Conservation (phyloP, 106 monocot species). For the Dioscorea dumetorum region DNA sequence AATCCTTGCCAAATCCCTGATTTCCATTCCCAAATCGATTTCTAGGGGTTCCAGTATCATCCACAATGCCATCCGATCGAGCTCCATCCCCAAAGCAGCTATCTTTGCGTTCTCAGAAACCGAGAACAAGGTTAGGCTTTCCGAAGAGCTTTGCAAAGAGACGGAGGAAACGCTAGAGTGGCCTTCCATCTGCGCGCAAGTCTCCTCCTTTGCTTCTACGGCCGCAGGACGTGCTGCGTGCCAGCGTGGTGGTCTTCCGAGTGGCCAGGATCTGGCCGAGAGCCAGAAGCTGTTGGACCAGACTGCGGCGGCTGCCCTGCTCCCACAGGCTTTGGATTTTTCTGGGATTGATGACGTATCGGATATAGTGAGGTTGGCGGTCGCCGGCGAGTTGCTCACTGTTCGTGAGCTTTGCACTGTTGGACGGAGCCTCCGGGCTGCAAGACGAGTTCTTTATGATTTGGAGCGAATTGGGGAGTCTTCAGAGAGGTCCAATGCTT, state of each 20-base stretch:
- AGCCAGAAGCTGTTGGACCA: constrained; percentile 67
- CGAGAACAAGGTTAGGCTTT: neutral
- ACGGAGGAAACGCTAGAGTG: constrained; percentile 61
- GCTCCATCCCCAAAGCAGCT: neutral
- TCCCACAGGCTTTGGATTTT: constrained; percentile 49
- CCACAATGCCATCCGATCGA: neutral
- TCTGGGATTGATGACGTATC: constrained; percentile 57
- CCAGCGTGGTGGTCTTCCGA: constrained; percentile 19
- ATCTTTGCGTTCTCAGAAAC: neutral
- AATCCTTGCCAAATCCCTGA: neutral
- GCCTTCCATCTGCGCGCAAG: constrained; percentile 49
- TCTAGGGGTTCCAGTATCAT: neutral
- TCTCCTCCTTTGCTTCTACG: constrained; percentile 57
- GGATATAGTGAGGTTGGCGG: constrained; percentile 33
- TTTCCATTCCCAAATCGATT: neutral
- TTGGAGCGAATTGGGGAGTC: constrained; percentile 14
- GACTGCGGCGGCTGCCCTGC: constrained; percentile 44
- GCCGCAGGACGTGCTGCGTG: constrained; percentile 33
- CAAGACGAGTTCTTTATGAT: constrained; percentile 46
- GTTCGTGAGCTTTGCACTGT: constrained; percentile 62
- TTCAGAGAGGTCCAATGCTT: constrained; percentile 21
- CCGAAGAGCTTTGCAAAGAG: constrained; percentile 44
- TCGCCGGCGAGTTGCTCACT: constrained; percentile 30
- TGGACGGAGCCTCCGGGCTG: constrained; percentile 39
- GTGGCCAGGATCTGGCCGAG: constrained; percentile 41